These are phyloP conservation scores for Gonium pectorale DNA, from an alignment of 139 green algal genomes.

Conservation along the genomic window DNA sequence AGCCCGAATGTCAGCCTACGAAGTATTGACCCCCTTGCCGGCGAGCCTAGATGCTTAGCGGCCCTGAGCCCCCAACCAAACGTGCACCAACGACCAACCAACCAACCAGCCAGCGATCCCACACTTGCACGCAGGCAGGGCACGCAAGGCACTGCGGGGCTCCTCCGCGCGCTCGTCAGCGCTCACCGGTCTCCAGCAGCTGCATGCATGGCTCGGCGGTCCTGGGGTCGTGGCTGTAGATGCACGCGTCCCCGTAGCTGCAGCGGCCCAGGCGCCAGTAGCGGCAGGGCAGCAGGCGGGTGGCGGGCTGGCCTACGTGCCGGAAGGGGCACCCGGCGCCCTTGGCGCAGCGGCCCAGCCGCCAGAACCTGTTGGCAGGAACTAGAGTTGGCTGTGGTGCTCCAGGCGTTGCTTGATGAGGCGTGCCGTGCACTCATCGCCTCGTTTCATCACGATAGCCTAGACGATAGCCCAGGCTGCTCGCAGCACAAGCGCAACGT, in stretches of 20 bases:
- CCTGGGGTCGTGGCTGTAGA: slow-evolving; percentile 20
- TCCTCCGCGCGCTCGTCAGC: too few species aligned
- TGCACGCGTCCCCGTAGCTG: not conserved
- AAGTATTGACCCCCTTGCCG: not conserved
- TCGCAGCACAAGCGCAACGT: too few species aligned
- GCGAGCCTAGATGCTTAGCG: not conserved
- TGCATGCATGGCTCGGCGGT: not conserved
- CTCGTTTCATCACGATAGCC: too few species aligned
- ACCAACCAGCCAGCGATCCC: not conserved
- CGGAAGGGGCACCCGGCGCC: slow-evolving; percentile 9
- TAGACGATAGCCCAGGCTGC: too few species aligned
- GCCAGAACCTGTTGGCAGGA: slow-evolving; percentile 38
- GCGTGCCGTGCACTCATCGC: too few species aligned
- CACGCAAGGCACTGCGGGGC: too few species aligned
- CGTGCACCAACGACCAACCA: not conserved
- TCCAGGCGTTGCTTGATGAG: too few species aligned
- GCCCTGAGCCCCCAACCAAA: not conserved
- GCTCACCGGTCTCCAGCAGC: not conserved
- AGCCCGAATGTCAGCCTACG: too few species aligned
- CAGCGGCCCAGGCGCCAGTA: slow-evolving; percentile 19
- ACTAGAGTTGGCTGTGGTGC: too few species aligned
- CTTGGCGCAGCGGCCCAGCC: slow-evolving; percentile 18
- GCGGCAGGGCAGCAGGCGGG: slow-evolving; percentile 20
- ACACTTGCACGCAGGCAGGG: not conserved
- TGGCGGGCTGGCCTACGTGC: slow-evolving; percentile 1